Percentiles rank a stretch among this genome's conserved stretches.
These are phyloP conservation scores for Pythium oligandrum DNA, from an alignment of 352 stramenopile species.

Conservation along the genomic window DNA sequence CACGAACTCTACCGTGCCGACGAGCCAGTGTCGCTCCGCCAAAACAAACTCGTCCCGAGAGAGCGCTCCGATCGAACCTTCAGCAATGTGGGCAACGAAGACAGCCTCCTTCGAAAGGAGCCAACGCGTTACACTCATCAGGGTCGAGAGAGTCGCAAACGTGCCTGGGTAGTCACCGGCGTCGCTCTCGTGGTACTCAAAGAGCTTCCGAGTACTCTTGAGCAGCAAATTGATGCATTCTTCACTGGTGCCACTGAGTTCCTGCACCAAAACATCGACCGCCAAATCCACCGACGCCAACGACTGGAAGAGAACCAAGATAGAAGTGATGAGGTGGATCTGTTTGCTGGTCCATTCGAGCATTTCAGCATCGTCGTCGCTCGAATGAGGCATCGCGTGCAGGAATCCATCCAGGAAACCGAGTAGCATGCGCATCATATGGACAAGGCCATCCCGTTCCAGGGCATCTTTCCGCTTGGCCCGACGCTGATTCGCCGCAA, in stretches of 20 bases:
- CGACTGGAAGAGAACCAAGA: conserved; percentile 36
- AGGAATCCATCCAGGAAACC: conserved; percentile 57
- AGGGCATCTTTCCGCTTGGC: conserved; percentile 13
- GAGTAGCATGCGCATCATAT: conserved; percentile 46
- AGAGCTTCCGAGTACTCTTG: conserved; percentile 51
- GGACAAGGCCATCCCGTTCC: conserved; percentile 37
- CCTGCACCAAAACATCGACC: conserved; percentile 42
- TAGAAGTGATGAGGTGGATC: conserved; percentile 40
- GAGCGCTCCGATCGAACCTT: neutral
- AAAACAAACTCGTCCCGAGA: conserved; percentile 9
- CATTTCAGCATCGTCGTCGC: conserved; percentile 15
- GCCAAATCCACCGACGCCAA: conserved; percentile 27
- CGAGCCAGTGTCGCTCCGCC: conserved; percentile 39
- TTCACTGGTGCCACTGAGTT: conserved; percentile 35
- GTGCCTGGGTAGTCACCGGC: conserved; percentile 45
- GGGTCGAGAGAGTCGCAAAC: conserved; percentile 43
- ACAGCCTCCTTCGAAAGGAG: conserved; percentile 44
- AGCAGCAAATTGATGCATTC: conserved; percentile 56
- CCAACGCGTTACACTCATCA: conserved; percentile 57
- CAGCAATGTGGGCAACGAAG: neutral
- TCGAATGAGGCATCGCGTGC: conserved; percentile 16
- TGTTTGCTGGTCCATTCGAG: conserved; percentile 25
- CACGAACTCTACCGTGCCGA: conserved; percentile 46
- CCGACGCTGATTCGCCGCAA: conserved; percentile 10
- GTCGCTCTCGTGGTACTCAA: conserved; percentile 52